Evolutionary conservation across 2,329 filamentous ascomycete species (phyloP).

Genomic region (Parascedosporium putredinis): DNA sequence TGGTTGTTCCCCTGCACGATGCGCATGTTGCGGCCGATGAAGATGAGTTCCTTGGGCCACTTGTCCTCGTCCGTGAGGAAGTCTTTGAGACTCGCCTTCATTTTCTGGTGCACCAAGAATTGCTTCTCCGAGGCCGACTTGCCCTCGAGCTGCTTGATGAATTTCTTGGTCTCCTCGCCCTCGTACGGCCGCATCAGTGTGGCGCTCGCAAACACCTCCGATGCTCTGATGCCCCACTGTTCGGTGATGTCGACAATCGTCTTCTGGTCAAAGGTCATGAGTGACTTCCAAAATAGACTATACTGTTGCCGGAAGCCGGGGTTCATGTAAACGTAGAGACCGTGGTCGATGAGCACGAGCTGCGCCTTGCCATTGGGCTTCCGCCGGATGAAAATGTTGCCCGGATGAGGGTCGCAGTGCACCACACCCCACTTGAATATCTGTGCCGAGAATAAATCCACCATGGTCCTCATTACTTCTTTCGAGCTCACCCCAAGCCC

Average conservation of each 20-base stretch:
- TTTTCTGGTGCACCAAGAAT: conserved; percentile 79
- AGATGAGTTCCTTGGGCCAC: conserved; percentile 83
- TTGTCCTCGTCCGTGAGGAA: conserved; percentile 78
- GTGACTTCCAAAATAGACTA: conserved; percentile 80
- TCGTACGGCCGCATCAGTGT: conserved; percentile 86
- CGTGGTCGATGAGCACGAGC: conserved; percentile 93
- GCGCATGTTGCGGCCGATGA: conserved; percentile 82
- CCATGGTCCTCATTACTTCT: conserved; percentile 92
- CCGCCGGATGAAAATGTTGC: conserved; percentile 91
- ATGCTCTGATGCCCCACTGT: conserved; percentile 78
- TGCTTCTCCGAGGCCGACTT: conserved; percentile 59
- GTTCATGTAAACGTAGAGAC: conserved; percentile 86
- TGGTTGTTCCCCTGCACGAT: conserved; percentile 94
- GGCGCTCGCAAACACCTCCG: conserved; percentile 84
- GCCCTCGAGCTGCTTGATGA: conserved; percentile 55
- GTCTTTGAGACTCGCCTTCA: conserved; percentile 57
- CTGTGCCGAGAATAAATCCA: conserved; percentile 92
- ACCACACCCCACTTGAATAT: conserved; percentile 97
- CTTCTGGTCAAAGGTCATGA: conserved; percentile 86
- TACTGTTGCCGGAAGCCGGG: conserved; percentile 79
- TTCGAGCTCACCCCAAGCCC: conserved; percentile 75
- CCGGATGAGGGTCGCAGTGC: conserved; percentile 94
- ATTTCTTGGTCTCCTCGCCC: conserved; percentile 61
- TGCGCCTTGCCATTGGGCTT: conserved; percentile 73
- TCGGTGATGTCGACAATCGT: conserved; percentile 63